These are phyloP conservation scores for Heritiera littoralis DNA, from an alignment of 345 rosid species.

Conservation along the genomic window DNA sequence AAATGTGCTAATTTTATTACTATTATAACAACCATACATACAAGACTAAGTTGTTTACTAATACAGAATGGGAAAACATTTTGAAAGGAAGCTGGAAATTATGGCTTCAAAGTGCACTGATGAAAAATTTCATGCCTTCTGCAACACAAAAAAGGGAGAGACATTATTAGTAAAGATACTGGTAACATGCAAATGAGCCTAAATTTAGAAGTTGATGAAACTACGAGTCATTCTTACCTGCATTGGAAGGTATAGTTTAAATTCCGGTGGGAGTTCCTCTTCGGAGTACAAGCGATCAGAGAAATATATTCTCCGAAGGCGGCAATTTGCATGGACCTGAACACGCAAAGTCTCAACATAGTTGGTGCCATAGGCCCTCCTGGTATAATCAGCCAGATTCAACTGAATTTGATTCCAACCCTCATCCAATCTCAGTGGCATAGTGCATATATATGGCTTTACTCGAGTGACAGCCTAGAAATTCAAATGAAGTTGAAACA, in stretches of 20 bases:
- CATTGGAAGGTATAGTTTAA: conserved; percentile 88
- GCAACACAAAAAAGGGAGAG: conserved; percentile 28
- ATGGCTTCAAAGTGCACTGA: not conserved
- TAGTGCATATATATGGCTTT: conserved; percentile 92
- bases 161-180: not conserved
- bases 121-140: conserved; percentile 48
- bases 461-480: conserved; percentile 82
- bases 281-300: conserved; percentile 92
- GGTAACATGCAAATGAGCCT: not conserved
- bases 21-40: conserved; percentile 13
- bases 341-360: conserved; percentile 91
- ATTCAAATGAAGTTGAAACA: conserved; percentile 1
- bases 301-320: conserved; percentile 84
- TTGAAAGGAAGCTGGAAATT: not conserved
- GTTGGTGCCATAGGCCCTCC: conserved; percentile 96
- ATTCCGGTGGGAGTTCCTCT: conserved; percentile 97
- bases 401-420: conserved; percentile 98
- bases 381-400: conserved; percentile 85
- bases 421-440: conserved; percentile 93
- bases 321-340: conserved; percentile 97
- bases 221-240: conserved; percentile 49
- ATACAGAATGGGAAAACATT: not conserved
- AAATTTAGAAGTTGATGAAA: not conserved
- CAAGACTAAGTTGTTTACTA: not conserved
- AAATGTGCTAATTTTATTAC: not conserved